phyloP scores from a whole-genome alignment of 805 yeast species.

The Candida nanaspora region DNA sequence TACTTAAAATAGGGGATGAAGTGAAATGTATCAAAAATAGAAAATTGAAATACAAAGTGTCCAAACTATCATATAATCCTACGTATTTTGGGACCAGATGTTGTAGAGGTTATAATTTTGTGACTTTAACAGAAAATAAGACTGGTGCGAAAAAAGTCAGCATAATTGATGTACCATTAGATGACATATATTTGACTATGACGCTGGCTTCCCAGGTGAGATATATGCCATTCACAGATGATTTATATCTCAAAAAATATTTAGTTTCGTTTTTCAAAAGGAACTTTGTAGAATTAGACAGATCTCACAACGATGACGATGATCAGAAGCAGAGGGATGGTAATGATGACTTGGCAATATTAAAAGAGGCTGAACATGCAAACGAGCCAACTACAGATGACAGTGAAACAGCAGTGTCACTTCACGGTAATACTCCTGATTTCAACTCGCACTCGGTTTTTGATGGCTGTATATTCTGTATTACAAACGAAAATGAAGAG shows the following conservation, averaged over 20 bases:
- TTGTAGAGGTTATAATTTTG: constrained; percentile 58
- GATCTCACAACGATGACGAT: too few species aligned
- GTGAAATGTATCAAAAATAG: constrained; percentile 28
- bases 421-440: too few species aligned
- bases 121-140: constrained; percentile 24
- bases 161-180: constrained; percentile 2
- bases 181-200: not conserved
- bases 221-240: constrained; percentile 11
- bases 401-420: too few species aligned
- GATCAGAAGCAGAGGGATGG: not conserved
- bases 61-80: constrained; percentile 33
- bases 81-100: constrained; percentile 23
- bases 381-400: too few species aligned
- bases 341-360: too few species aligned
- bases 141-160: constrained; percentile 13
- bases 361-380: too few species aligned
- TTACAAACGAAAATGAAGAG: not conserved
- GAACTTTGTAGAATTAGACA: not conserved
- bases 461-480: constrained; percentile 1
- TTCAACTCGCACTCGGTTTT: too few species aligned
- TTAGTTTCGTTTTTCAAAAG: constrained; percentile 3
- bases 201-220: not conserved
- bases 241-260: constrained; percentile 5
- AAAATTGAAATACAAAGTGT: constrained; percentile 25
- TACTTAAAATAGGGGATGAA: constrained; percentile 50